Conservation (phyloP, 306 rosid species). For the Citrullus amarus region DNA sequence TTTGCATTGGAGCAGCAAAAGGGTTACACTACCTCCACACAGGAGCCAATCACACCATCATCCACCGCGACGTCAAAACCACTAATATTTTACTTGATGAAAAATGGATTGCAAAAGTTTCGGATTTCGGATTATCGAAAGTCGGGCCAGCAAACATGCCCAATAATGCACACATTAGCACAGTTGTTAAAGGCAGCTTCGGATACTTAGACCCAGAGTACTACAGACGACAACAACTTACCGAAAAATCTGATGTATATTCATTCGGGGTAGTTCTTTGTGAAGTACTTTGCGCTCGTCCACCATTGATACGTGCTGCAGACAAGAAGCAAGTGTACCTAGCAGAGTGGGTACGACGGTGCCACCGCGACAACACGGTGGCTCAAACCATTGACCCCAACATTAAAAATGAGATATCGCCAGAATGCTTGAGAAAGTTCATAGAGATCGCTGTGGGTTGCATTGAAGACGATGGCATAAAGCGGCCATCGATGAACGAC, state of each 20-base stretch:
- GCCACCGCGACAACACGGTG: slow-evolving; percentile 15
- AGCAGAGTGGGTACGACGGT: slow-evolving; percentile 18
- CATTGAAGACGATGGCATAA: slow-evolving; percentile 24
- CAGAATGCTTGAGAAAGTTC: neutral
- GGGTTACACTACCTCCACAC: slow-evolving; percentile 33
- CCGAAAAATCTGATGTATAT: slow-evolving; percentile 42
- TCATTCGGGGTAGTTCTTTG: slow-evolving; percentile 42
- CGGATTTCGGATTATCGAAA: slow-evolving; percentile 33
- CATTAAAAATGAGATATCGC: neutral
- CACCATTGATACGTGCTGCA: neutral
- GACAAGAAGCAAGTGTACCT: slow-evolving; percentile 21
- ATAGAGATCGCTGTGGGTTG: slow-evolving; percentile 13
- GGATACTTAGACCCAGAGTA: slow-evolving; percentile 25
- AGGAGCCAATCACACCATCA: slow-evolving; percentile 13
- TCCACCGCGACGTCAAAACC: slow-evolving; percentile 39
- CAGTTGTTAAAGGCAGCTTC: slow-evolving; percentile 12
- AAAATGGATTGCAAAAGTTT: slow-evolving; percentile 29
- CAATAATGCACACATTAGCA: slow-evolving; percentile 17
- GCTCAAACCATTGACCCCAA: neutral
- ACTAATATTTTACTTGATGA: slow-evolving; percentile 29
- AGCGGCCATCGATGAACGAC: slow-evolving; percentile 37
- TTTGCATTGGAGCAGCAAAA: neutral
- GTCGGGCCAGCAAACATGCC: slow-evolving; percentile 2
- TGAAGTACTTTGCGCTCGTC: slow-evolving; percentile 36
- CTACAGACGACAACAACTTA: slow-evolving; percentile 15